Base-by-base conservation (phyloP, 1,284 basidiomycete species). In the Malassezia furfur region DNA sequence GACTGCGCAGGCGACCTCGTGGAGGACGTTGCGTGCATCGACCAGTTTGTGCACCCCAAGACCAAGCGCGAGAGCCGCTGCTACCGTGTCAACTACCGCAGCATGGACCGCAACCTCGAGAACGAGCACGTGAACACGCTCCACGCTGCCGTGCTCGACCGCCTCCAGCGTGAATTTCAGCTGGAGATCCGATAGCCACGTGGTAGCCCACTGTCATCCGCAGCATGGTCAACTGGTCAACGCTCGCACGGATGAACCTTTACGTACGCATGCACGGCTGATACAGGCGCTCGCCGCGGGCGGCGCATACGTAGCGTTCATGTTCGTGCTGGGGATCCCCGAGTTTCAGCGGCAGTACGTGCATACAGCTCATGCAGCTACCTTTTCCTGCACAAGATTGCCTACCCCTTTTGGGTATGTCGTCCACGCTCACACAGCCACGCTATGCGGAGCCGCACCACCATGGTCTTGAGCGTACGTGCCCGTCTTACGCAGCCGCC, bases 41-140 rank as follows among this genome's bases (percentile, higher is more conserved):
- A 99, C 77, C 80, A 83, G 48, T 99, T 96, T 75, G 81, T 81
- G 12, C 90, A 99, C 76, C 91, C 91, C 0, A 93, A 89, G 77
- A 89, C 89, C 5, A 79, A 81, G 25, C 81, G 84, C 47, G 81
- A 81, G 60, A 91, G 88, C 65, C 78, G 85, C 61, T 91, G 91
- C 75, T 96, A 90, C 77, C 81, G 93, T 46, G 83, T 98, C 62
- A 90, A 89, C 68, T 99, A 96, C 75, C 80, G 91, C 51, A 94
- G 90, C 34, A 96, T 98, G 91, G 93, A 98, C 75, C 88, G 87
- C 69, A 91, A 87, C 14, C 76, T 98, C 56, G 85, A 87, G 30
- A 93, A 91, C 67, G 87, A 88, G 22, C 90, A 96, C 76, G 84
- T 88, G 38, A 94, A 94, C 73, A 77, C 77, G 17, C 77, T 93